Evolutionary conservation across 371 early-diverging fungal genomes (phyloP), one percentile per base, ranked within the genome.

Genomic region (Mortierella sp.): DNA sequence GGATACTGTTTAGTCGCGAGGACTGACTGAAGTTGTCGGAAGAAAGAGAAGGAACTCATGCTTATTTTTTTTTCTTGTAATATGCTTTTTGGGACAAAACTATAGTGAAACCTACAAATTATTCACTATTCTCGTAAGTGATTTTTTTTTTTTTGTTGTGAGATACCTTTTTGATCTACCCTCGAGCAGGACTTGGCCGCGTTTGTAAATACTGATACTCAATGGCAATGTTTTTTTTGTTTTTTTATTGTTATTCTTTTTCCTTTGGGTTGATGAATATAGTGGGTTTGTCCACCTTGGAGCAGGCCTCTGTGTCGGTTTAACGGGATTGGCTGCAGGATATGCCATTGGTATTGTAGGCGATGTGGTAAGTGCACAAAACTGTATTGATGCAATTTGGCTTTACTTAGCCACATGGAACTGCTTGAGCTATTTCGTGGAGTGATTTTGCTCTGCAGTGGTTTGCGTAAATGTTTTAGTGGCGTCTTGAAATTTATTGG

Each of bases 281-380:
- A 91, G 93, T 70, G 97, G 97, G 6, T 95, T 96, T 72, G 89
- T 98, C 74, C 97, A 97, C 71, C 87, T 99, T 64, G 97, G 93
- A 55, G 95, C 98, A 72, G 99, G 99, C 69, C 88, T 98, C 63
- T 90, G 93, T 58, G 97, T 97, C 62, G 99, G 99, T 66, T 89
- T 97, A 75, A 89, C 94, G 32, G 97, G 98, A 61, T 85, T 99
- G 71, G 97, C 97, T 40, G 97, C 98, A 64, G 99, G 98, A 66
- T 97, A 95, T 85, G 95, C 97, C 70, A 96, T 99, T 84, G 99
- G 99, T 72, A 91, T 98, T 70, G 97, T 97, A 60, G 99, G 98
- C 85, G 99, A 99, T 83, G 94, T 96, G 71, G 93, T 85, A 79
- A 73, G 84, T 84, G n/a, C 49, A 22, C 43, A 52, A 52, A 24